Evolutionary conservation across 306 rosid species (phyloP).

Genomic region (Inga laurina): DNA sequence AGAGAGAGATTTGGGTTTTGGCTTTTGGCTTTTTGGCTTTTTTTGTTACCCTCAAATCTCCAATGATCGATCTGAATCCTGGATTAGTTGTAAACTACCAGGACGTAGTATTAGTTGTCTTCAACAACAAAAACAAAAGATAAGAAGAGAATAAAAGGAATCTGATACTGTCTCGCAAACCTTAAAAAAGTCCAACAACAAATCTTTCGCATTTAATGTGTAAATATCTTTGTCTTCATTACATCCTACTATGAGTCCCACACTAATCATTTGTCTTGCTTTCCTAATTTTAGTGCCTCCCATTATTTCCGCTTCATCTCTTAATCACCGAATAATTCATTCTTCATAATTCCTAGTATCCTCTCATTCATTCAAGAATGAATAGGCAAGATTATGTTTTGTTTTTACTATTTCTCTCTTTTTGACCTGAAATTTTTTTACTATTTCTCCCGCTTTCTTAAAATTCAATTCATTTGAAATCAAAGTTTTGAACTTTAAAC

Average conservation of each 20-base stretch:
- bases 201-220: conserved; percentile 28
- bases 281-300: conserved; percentile 5
- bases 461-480: conserved; percentile 1
- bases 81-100: not conserved
- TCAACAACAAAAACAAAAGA: not conserved
- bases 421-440: too few relatives aligned
- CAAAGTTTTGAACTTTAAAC: not conserved
- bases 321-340: conserved; percentile 14
- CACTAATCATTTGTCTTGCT: not conserved
- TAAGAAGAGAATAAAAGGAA: not conserved
- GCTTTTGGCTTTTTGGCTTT: not conserved
- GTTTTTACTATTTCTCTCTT: not conserved
- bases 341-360: conserved; percentile 32
- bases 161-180: conserved; percentile 5
- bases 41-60: not conserved
- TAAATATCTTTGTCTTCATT: conserved; percentile 29
- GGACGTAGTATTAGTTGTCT: not conserved
- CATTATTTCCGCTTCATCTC: not conserved
- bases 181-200: conserved; percentile 30
- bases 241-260: not conserved
- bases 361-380: conserved; percentile 30
- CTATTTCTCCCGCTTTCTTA: not conserved
- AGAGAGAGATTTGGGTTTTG: too few relatives aligned
- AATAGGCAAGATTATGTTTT: not conserved
- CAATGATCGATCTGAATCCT: not conserved